Conservation (phyloP, 805 yeast genomes). For the Tetrapisispora nanseiensis region DNA sequence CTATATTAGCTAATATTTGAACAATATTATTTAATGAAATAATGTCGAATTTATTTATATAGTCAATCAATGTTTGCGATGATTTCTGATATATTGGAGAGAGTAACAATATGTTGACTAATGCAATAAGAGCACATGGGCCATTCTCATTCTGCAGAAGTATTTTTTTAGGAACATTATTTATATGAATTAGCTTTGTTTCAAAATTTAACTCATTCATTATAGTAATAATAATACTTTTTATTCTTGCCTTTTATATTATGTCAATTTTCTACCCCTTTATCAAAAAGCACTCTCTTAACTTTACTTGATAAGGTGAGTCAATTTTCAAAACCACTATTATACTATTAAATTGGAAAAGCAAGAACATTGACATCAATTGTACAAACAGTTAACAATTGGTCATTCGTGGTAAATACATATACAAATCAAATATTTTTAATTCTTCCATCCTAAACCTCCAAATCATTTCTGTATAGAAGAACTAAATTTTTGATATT, state of each 20-base stretch:
- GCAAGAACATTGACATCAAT: too few relatives aligned
- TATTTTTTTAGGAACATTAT: slow-evolving; percentile 37
- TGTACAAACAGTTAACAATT: too few relatives aligned
- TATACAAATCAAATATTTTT: too few relatives aligned
- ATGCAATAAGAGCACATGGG: slow-evolving; percentile 78
- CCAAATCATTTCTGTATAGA: too few relatives aligned
- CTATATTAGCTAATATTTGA: slow-evolving; percentile 41
- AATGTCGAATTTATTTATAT: slow-evolving; percentile 24
- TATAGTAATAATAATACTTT: background rate
- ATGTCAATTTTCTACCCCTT: too few relatives aligned
- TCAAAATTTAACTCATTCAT: slow-evolving; percentile 16
- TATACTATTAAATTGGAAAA: too few relatives aligned
- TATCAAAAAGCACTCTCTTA: too few relatives aligned
- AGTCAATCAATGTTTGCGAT: slow-evolving; percentile 16
- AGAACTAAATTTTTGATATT: too few relatives aligned
- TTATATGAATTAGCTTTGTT: slow-evolving; percentile 22
- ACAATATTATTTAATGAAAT: slow-evolving; percentile 36
- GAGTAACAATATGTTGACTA: slow-evolving; percentile 59
- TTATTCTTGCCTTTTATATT: background rate
- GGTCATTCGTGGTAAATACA: too few relatives aligned
- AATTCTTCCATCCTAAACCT: too few relatives aligned
- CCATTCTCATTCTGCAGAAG: slow-evolving; percentile 75
- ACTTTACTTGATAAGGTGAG: too few relatives aligned
- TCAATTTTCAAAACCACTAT: too few relatives aligned
- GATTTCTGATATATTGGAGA: slow-evolving; percentile 26